phyloP scores from a whole-genome alignment of 345 rosid species.

The Geranium rotundifolium region DNA sequence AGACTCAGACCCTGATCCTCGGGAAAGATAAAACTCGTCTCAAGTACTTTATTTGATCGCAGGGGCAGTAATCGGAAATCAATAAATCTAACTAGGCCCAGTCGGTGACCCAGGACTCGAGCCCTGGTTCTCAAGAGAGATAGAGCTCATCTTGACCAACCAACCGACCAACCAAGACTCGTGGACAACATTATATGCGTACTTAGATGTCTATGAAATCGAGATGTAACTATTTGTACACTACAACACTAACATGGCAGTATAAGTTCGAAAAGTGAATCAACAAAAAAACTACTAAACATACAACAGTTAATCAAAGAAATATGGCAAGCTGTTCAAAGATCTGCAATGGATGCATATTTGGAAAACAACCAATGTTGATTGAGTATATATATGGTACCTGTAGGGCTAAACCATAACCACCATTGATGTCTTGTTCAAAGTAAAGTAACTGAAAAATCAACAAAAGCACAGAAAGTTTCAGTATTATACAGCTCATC shows the following conservation, averaged over 20 bases:
- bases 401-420: slow-evolving; percentile 96
- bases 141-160: too few relatives aligned
- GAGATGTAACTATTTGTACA: not conserved
- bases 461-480: slow-evolving; percentile 3
- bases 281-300: not conserved
- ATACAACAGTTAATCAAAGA: not conserved
- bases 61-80: too few relatives aligned
- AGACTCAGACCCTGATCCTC: too few relatives aligned
- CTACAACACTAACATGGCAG: too few relatives aligned
- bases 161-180: too few relatives aligned
- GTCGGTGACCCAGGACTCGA: too few relatives aligned
- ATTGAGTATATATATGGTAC: slow-evolving; percentile 20
- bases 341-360: too few relatives aligned
- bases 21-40: too few relatives aligned
- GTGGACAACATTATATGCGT: not conserved
- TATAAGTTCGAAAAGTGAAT: not conserved
- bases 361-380: not conserved
- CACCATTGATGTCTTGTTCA: slow-evolving; percentile 83
- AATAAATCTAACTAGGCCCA: too few relatives aligned
- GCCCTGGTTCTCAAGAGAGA: too few relatives aligned
- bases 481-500: not conserved
- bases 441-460: slow-evolving; percentile 79
- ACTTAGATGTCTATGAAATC: not conserved
- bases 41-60: too few relatives aligned
- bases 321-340: not conserved